Evolutionary conservation across 2,329 filamentous ascomycete species (phyloP).

Genomic region (Botrytis elliptica): DNA sequence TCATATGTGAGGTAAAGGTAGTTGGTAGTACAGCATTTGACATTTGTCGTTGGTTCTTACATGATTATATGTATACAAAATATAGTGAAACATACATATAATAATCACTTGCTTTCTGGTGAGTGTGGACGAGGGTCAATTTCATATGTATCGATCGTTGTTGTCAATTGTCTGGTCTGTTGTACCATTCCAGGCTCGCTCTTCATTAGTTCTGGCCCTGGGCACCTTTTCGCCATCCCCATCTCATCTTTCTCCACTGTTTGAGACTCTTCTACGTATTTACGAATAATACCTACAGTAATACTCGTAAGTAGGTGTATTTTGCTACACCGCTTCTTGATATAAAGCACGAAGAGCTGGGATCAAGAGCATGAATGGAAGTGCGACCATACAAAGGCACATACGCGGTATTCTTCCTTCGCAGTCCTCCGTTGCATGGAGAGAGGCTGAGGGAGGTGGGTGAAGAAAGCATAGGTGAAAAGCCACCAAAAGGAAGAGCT

Average conservation of each 20-base stretch:
- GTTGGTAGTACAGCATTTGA: neutral
- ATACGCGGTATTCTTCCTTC: neutral
- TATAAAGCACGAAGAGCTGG: neutral
- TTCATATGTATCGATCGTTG: neutral
- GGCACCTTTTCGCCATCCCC: neutral
- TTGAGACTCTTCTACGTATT: neutral
- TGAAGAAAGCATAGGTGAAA: neutral
- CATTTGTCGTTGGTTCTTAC: neutral
- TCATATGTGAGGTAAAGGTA: neutral
- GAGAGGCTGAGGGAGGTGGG: neutral
- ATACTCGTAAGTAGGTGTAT: neutral
- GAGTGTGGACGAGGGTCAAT: neutral
- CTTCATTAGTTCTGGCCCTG: neutral
- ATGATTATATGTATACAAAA: neutral
- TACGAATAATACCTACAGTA: neutral
- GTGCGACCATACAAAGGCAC: neutral
- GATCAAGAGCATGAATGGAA: neutral
- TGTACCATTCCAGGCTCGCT: neutral
- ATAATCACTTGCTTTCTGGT: neutral
- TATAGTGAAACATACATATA: too few species aligned
- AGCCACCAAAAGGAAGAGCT: neutral
- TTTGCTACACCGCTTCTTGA: constrained; percentile 14
- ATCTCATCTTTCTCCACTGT: constrained; percentile 4
- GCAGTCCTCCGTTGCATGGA: neutral
- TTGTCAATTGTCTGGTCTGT: neutral